These are phyloP conservation scores for Betula pendula DNA, from an alignment of 306 rosid species.

Conservation along the genomic window DNA sequence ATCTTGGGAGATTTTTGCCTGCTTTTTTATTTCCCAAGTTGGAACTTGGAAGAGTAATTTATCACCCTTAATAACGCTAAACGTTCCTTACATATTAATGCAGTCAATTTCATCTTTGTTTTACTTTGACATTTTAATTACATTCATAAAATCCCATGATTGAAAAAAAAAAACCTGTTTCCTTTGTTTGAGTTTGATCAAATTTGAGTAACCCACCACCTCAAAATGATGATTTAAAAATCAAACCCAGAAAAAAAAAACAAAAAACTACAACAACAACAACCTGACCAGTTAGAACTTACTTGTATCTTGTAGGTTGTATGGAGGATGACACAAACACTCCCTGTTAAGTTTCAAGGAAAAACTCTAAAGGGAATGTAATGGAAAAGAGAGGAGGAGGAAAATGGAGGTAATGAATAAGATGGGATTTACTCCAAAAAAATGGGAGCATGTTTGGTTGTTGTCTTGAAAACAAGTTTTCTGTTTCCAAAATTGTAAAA, in stretches of 20 bases:
- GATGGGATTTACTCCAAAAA: constrained; percentile 30
- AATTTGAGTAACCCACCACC: background rate
- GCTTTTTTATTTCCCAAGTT: background rate
- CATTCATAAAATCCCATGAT: background rate
- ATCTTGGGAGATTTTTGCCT: background rate
- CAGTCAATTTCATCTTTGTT: background rate
- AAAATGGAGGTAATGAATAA: constrained; percentile 12
- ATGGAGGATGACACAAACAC: constrained; percentile 34
- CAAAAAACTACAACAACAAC: too few relatives aligned
- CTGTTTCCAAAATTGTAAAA: too few relatives aligned
- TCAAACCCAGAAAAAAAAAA: background rate
- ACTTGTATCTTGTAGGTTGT: constrained; percentile 9
- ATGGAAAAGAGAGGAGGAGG: background rate
- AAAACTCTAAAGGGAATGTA: constrained; percentile 54
- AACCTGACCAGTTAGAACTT: constrained; percentile 33
- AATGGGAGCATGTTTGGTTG: too few relatives aligned
- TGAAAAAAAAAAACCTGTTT: background rate
- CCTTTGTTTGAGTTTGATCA: too few relatives aligned
- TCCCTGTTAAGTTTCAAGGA: constrained; percentile 43
- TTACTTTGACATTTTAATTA: background rate
- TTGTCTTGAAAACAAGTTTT: too few relatives aligned
- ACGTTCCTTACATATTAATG: background rate
- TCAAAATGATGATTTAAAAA: too few relatives aligned
- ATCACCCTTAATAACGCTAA: background rate
- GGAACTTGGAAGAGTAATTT: background rate